Evolutionary conservation across 225 moss, liverwort and hornwort genomes (phyloP), one percentile per base, ranked within the genome.

Genomic region (Sphagnum tenellum): DNA sequence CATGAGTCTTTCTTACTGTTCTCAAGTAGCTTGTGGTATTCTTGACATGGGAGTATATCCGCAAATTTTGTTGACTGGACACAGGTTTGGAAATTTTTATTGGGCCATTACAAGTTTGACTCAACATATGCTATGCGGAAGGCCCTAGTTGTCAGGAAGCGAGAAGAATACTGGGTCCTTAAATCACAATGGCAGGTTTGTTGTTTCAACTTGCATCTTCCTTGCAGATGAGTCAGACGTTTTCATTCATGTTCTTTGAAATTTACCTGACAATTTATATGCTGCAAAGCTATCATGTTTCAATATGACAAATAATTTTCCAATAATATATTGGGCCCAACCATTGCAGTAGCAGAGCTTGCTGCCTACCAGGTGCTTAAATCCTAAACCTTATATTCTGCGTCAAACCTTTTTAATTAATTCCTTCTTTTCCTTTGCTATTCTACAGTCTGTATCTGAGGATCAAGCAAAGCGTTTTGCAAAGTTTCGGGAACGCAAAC

Each of bases 381-480:
- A 29, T 1, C 29, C 29, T 29, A 29, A 29, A 29, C 29, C 29
- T 29, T 29, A 29, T 29, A 29, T 29, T 29, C 29, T 29, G 29
- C 29, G 29, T 29, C 29, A 29, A 29, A 29, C 29, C 29, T 29
- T 29, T 29, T 29, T 29, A 29, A 29, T 29, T 29, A 29, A 29
- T 29, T 29, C 29, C 29, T 29, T 29, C 29, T 29, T 29, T 29
- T 29, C 29, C 29, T 52, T 13, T 66, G 3, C 54, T 51, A 52
- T 13, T 50, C 13, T 77, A 52, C 76, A 98, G 96, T 79, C 87
- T 65, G 82, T 98, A 47, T 93, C 93, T 55, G 90, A 89, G 62
- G 98, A 98, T 67, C 98, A 98, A 86, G 90, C 98, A 11, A 98
- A 89, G 75, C 89, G 86, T 45, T 98, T 98, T 86, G 93, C 87